These are phyloP conservation scores for Fusarium buxicola DNA, from an alignment of 2,329 filamentous ascomycete genomes.

Conservation along the genomic window DNA sequence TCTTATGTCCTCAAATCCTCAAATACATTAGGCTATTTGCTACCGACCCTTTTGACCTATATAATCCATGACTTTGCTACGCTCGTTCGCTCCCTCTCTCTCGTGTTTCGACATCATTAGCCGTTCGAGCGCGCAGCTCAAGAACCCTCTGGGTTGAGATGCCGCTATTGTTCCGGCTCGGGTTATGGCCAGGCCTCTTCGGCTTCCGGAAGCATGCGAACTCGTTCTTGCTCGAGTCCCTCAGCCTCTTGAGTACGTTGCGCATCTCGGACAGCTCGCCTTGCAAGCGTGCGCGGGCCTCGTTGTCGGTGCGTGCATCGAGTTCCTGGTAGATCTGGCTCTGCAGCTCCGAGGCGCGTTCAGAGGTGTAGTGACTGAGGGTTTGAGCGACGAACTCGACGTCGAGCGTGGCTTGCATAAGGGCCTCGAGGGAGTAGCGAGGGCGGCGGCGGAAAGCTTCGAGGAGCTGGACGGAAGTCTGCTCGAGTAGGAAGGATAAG, in stretches of 20 bases:
- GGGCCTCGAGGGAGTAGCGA: conserved; percentile 79
- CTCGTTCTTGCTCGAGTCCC: conserved; percentile 84
- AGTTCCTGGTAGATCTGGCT: conserved; percentile 92
- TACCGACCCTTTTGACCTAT: not conserved
- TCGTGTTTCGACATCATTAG: not conserved
- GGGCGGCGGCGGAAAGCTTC: conserved; percentile 77
- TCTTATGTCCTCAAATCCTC: conserved; percentile 11
- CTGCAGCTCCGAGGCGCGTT: conserved; percentile 83
- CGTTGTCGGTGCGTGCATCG: conserved; percentile 88
- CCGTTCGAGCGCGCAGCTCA: conserved; percentile 10
- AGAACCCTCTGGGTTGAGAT: conserved; percentile 45
- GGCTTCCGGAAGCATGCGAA: conserved; percentile 86
- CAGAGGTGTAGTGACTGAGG: conserved; percentile 87
- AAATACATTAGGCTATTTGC: conserved; percentile 5
- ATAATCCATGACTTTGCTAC: conserved; percentile 13
- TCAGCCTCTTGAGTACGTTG: conserved; percentile 82
- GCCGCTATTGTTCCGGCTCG: conserved; percentile 50
- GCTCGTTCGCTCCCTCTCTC: conserved; percentile 18
- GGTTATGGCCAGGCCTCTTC: conserved; percentile 56
- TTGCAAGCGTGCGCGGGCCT: conserved; percentile 82
- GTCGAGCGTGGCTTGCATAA: conserved; percentile 98
- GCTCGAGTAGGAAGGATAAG: conserved; percentile 86
- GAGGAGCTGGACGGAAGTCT: conserved; percentile 82
- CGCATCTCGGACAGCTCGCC: conserved; percentile 91
- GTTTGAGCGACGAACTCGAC: conserved; percentile 98